These are phyloP conservation scores for Suillus lakei DNA, from an alignment of 768 basidiomycete genomes.

Conservation along the genomic window DNA sequence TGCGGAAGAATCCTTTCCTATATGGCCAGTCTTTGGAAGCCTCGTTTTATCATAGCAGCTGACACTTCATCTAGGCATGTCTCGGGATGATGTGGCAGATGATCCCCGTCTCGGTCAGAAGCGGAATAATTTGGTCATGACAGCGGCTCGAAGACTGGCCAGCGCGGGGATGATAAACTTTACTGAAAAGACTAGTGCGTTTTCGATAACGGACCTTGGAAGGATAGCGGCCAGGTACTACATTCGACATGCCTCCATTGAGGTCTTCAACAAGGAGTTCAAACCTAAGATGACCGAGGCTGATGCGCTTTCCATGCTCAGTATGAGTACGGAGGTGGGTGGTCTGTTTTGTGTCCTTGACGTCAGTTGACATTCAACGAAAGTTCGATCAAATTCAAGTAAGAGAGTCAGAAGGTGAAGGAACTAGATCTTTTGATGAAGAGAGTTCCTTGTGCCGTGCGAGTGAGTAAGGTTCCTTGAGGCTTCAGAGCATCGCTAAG, in stretches of 20 bases:
- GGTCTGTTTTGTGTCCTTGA: background rate
- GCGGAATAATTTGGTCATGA: slow-evolving; percentile 66
- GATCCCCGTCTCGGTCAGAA: slow-evolving; percentile 77
- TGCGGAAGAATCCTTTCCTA: slow-evolving; percentile 87
- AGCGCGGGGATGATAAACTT: slow-evolving; percentile 83
- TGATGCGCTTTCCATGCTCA: slow-evolving; percentile 84
- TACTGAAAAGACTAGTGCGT: slow-evolving; percentile 58
- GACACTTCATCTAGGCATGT: slow-evolving; percentile 59
- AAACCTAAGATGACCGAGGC: slow-evolving; percentile 89
- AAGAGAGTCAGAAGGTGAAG: slow-evolving; percentile 83
- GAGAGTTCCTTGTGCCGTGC: slow-evolving; percentile 78
- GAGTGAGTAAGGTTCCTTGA: slow-evolving; percentile 48
- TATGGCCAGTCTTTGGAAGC: slow-evolving; percentile 60
- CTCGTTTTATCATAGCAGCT: slow-evolving; percentile 8
- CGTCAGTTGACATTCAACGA: background rate
- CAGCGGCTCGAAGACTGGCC: slow-evolving; percentile 70
- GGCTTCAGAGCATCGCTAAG: background rate
- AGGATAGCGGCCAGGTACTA: slow-evolving; percentile 97
- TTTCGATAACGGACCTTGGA: slow-evolving; percentile 88
- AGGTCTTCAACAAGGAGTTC: slow-evolving; percentile 83
- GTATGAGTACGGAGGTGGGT: slow-evolving; percentile 87
- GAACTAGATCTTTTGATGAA: slow-evolving; percentile 79
- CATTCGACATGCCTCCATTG: slow-evolving; percentile 83
- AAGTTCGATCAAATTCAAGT: slow-evolving; percentile 96
- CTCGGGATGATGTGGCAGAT: slow-evolving; percentile 65